A percentile compares a stretch with the other conserved stretches of the same genome.
Evolutionary conservation across 31 red algal species (phyloP).

Genomic region (Endocladia muricata): DNA sequence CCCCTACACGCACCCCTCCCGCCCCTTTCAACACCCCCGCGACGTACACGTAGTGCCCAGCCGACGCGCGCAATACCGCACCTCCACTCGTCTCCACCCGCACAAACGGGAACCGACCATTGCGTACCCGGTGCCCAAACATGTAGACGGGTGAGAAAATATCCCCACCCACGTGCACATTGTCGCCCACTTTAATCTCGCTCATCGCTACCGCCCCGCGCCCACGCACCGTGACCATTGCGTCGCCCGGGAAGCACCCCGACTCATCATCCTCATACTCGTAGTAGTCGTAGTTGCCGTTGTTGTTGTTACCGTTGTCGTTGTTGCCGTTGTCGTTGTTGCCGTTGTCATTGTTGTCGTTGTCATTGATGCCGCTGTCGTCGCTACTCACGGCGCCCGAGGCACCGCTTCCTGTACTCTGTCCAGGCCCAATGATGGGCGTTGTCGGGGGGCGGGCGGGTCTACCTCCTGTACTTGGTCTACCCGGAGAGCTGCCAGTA

Average conservation of each 20-base stretch:
- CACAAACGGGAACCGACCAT: constrained; percentile 13
- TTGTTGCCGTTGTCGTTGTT: no score
- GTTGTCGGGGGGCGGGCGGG: no score
- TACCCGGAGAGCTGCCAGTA: no score
- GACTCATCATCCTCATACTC: constrained; percentile 10
- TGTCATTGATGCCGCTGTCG: no score
- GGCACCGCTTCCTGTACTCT: no score
- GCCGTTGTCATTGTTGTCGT: no score
- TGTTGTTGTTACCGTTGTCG: no score
- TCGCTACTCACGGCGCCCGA: no score
- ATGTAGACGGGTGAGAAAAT: constrained; percentile 38
- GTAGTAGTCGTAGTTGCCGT: no score
- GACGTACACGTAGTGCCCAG: constrained; percentile 46
- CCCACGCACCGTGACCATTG: constrained; percentile 21
- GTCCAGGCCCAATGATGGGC: no score
- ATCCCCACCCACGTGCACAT: constrained; percentile 18
- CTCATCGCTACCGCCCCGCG: constrained; percentile 28
- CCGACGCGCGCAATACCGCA: constrained; percentile 12
- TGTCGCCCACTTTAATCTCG: constrained; percentile 41
- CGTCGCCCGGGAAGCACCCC: constrained; percentile 63
- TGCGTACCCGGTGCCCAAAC: constrained; percentile 37
- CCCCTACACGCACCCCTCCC: not conserved
- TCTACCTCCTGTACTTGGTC: no score
- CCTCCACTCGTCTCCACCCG: constrained; percentile 4
- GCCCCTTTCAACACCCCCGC: constrained; percentile 4